phyloP scores from a whole-genome alignment of 2,329 filamentous ascomycete genomes.

The Cercospora beticola region DNA sequence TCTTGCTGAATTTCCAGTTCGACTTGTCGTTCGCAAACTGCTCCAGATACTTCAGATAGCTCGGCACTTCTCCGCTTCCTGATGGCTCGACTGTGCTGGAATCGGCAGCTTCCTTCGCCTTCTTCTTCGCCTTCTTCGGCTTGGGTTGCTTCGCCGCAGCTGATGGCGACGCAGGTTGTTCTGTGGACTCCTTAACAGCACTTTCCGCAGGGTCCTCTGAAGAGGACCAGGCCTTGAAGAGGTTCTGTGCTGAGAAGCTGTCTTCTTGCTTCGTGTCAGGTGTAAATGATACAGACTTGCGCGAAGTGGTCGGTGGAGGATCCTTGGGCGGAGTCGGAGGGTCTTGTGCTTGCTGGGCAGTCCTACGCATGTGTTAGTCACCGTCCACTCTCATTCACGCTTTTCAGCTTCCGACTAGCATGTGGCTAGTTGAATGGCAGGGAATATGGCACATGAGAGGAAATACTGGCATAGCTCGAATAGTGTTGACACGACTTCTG shows the following conservation, averaged over 20 bases:
- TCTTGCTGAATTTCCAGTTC: constrained; percentile 96
- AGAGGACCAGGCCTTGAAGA: constrained; percentile 53
- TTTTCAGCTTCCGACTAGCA: background rate
- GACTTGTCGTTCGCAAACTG: constrained; percentile 70
- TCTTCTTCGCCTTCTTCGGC: constrained; percentile 31
- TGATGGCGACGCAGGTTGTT: constrained; percentile 11
- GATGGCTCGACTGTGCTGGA: background rate
- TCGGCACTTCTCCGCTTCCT: constrained; percentile 39
- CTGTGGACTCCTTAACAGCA: constrained; percentile 28
- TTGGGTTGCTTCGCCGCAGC: constrained; percentile 36
- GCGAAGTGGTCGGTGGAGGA: constrained; percentile 15
- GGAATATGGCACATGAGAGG: background rate
- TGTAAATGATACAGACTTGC: constrained; percentile 65
- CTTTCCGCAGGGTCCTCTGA: constrained; percentile 17
- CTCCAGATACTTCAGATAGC: constrained; percentile 72
- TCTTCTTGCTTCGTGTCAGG: constrained; percentile 61
- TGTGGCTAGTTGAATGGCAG: background rate
- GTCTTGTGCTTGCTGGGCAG: background rate
- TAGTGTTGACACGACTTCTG: background rate
- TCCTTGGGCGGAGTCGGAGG: background rate
- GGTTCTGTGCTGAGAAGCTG: constrained; percentile 53
- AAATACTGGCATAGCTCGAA: background rate
- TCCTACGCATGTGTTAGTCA: constrained; percentile 2
- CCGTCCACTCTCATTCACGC: background rate
- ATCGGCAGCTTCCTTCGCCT: constrained; percentile 5